Conservation (phyloP, 2,329 filamentous ascomycete genomes). For the Colletotrichum musicola region DNA sequence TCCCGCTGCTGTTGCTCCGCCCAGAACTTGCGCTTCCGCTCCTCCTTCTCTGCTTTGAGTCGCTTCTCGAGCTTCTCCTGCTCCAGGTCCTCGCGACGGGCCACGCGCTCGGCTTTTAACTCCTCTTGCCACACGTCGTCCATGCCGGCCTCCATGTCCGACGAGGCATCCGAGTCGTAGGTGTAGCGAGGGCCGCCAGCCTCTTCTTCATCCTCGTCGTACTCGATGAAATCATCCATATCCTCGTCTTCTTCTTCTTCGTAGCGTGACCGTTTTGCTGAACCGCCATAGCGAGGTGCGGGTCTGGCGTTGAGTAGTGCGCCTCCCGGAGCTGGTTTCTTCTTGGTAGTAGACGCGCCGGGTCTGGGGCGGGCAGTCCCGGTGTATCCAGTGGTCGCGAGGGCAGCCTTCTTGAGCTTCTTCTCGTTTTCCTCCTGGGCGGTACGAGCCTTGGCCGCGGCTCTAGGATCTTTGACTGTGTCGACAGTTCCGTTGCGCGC, state of each 20-base stretch:
- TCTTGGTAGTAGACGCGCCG: slow-evolving; percentile 50
- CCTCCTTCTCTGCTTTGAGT: slow-evolving; percentile 73
- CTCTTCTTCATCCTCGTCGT: slow-evolving; percentile 62
- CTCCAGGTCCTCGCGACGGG: slow-evolving; percentile 75
- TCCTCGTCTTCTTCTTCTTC: slow-evolving; percentile 74
- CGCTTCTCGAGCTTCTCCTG: slow-evolving; percentile 72
- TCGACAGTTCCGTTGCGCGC: slow-evolving; percentile 39
- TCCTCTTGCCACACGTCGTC: slow-evolving; percentile 83
- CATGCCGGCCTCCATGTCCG: slow-evolving; percentile 83
- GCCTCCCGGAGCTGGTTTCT: slow-evolving; percentile 53
- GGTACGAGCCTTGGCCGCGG: slow-evolving; percentile 26
- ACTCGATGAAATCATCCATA: slow-evolving; percentile 72
- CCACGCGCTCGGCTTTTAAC: slow-evolving; percentile 69
- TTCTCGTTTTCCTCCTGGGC: slow-evolving; percentile 60
- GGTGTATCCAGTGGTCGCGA: slow-evolving; percentile 74
- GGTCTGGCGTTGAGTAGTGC: slow-evolving; percentile 51
- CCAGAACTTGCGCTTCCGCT: slow-evolving; percentile 58
- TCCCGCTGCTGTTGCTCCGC: slow-evolving; percentile 42
- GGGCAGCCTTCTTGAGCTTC: slow-evolving; percentile 72
- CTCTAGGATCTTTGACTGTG: slow-evolving; percentile 43
- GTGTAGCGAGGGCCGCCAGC: slow-evolving; percentile 57
- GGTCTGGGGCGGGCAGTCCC: slow-evolving; percentile 73
- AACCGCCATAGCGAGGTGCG: slow-evolving; percentile 42
- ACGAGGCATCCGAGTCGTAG: slow-evolving; percentile 75
- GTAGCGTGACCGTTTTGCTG: slow-evolving; percentile 54